These are phyloP conservation scores for Saturnispora silvae DNA, from an alignment of 805 yeast species.

Conservation along the genomic window DNA sequence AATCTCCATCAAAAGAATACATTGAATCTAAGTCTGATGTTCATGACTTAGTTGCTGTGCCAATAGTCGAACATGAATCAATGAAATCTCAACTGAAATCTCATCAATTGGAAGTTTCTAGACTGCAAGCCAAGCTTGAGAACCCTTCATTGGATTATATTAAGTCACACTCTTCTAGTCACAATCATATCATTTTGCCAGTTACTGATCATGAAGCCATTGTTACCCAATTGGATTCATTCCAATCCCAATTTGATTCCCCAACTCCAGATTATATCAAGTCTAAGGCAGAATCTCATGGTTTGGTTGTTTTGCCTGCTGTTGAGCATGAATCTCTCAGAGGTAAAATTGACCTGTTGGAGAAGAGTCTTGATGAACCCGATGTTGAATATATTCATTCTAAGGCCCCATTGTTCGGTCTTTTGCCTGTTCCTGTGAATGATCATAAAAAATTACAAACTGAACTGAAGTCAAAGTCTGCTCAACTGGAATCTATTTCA, in stretches of 20 bases:
- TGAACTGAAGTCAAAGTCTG: conserved; percentile 7
- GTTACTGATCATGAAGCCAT: not conserved
- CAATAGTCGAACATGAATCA: conserved; percentile 8
- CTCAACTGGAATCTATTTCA: not conserved
- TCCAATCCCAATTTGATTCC: not conserved
- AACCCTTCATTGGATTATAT: conserved; percentile 1
- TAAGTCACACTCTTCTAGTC: not conserved
- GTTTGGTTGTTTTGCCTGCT: conserved; percentile 11
- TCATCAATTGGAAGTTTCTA: not conserved
- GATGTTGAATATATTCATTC: conserved; percentile 22
- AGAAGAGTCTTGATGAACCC: conserved; percentile 22
- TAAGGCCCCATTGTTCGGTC: conserved; percentile 22
- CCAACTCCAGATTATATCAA: conserved; percentile 6
- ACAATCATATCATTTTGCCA: not conserved
- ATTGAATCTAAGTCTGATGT: conserved; percentile 21
- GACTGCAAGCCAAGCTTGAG: not conserved
- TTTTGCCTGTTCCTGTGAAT: conserved; percentile 18
- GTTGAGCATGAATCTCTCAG: conserved; percentile 20
- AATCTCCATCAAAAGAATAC: conserved; percentile 13
- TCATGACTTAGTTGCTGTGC: conserved; percentile 23
- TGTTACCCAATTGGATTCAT: not conserved
- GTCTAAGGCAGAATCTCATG: conserved; percentile 2
- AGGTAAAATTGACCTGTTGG: conserved; percentile 6
- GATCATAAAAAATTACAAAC: conserved; percentile 14
- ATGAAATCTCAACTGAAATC: not conserved